phyloP scores from a whole-genome alignment of 1,284 basidiomycete genomes.

The Apiotrichum domesticum region DNA sequence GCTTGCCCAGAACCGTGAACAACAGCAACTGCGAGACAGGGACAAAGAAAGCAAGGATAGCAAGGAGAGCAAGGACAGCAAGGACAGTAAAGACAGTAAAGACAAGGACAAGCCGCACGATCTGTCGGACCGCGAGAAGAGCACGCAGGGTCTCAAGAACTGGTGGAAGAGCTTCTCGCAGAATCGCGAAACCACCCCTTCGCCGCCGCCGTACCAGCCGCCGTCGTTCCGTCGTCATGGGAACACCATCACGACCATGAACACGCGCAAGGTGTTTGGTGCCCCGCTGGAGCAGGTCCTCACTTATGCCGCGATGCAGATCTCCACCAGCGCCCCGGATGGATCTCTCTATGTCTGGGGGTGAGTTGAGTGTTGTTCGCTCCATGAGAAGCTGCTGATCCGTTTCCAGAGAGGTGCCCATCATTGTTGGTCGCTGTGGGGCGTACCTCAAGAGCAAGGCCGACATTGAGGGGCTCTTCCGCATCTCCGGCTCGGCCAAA shows the following conservation, averaged over 20 bases:
- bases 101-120: not conserved
- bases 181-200: not conserved
- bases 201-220: conserved; percentile 1
- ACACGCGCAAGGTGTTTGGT: conserved; percentile 63
- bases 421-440: conserved; percentile 95
- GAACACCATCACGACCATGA: conserved; percentile 4
- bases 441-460: conserved; percentile 87
- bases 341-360: conserved; percentile 80
- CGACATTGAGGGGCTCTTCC: conserved; percentile 91
- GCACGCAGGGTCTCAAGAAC: conserved; percentile 56
- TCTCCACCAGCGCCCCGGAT: conserved; percentile 79
- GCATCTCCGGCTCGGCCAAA: conserved; percentile 86
- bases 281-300: conserved; percentile 76
- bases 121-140: conserved; percentile 26
- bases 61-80: no score
- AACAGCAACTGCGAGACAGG: not conserved
- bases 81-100: no score
- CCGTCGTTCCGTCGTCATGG: conserved; percentile 5
- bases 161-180: conserved; percentile 70
- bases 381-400: conserved; percentile 27
- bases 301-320: conserved; percentile 83
- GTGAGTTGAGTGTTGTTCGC: conserved; percentile 30
- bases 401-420: conserved; percentile 71
- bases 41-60: no score
- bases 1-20: not conserved